phyloP scores from a whole-genome alignment of 164 flowering plant species.

The Litsea cubeba region DNA sequence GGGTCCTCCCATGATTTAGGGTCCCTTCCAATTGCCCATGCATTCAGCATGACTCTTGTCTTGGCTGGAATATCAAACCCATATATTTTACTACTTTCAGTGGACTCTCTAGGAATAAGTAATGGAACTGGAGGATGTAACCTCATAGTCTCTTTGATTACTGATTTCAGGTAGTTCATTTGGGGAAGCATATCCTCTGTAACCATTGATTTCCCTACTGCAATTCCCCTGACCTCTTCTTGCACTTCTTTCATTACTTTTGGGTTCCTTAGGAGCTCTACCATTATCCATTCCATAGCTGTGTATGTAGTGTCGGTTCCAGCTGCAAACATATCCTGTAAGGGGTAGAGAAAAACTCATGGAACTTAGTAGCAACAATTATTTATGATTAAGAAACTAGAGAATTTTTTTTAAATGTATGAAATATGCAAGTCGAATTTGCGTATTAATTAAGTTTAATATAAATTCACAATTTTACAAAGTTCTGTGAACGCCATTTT shows the following conservation, averaged over 20 bases:
- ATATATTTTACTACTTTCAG: conserved; percentile 13
- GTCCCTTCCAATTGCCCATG: conserved; percentile 29
- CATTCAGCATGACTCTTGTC: conserved; percentile 25
- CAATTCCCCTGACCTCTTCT: conserved; percentile 19
- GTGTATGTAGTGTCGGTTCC: neutral
- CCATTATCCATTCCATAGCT: neutral
- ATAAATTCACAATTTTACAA: too few relatives aligned
- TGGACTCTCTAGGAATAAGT: conserved; percentile 24
- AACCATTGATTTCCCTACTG: conserved; percentile 16
- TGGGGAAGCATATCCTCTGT: conserved; percentile 24
- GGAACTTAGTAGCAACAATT: neutral
- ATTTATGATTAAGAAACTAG: too few relatives aligned
- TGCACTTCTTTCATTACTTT: conserved; percentile 3
- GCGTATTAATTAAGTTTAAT: too few relatives aligned
- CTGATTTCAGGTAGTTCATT: conserved; percentile 23
- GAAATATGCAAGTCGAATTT: too few relatives aligned
- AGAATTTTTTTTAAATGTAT: too few relatives aligned
- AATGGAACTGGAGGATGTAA: conserved; percentile 31
- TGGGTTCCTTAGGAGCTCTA: neutral
- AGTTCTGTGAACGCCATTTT: too few relatives aligned
- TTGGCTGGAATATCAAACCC: conserved; percentile 25
- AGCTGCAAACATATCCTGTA: neutral
- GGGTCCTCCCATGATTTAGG: conserved; percentile 22
- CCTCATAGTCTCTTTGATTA: conserved; percentile 28
- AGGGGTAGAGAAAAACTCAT: conserved; percentile 1